Evolutionary conservation across 805 yeast species (phyloP), one percentile per base, ranked within the genome.

Genomic region (Lipomyces oligophaga): DNA sequence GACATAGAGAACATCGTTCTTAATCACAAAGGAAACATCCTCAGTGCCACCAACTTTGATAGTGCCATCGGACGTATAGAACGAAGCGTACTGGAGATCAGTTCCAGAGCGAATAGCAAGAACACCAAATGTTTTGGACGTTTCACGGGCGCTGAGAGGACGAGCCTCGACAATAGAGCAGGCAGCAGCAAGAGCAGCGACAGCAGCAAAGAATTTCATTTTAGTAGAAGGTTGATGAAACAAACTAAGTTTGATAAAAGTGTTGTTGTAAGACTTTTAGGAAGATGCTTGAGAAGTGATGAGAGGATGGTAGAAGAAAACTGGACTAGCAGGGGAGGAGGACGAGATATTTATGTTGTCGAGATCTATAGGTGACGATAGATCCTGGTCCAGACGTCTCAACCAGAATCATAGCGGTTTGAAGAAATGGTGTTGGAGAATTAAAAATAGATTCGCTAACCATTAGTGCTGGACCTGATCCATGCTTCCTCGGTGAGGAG

Each of bases 101-200:
- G 45, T 33, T 25, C 45, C 54, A 4, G 54, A 47, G 39, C 37
- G 52, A 33, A 41, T 46, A 16, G 54, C 18, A 11, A 47, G 16
- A 19, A 46, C 30, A 8, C 39, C 33, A 37, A 49, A 49, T 18
- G 36, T 10, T 32, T 33, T 18, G 25, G 42, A 41, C 20, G 37
- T n/a, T 34, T 22, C 10, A 21, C 22, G n/a, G 34, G 42, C 42
- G 20, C 27, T 16, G 27, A 26, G 27, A n/a, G 34, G 42, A 1
- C 27, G 18, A 7, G 38, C 33, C n/a, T 26, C 36, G 21, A 27
- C 32, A 18, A 38, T 27, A n/a, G 30, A 16, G 18, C 35, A 30
- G 18, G 41, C 41, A 21, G 40, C 40, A 21, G 46, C 41, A 3
- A 38, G 19, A 6, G 38, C 26, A 16, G 21, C 21, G 38, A n/a